A percentile compares a stretch with the other conserved stretches of the same genome.
phyloP scores from a whole-genome alignment of 495 filamentous ascomycete genomes.

The Xylaria telfairii region DNA sequence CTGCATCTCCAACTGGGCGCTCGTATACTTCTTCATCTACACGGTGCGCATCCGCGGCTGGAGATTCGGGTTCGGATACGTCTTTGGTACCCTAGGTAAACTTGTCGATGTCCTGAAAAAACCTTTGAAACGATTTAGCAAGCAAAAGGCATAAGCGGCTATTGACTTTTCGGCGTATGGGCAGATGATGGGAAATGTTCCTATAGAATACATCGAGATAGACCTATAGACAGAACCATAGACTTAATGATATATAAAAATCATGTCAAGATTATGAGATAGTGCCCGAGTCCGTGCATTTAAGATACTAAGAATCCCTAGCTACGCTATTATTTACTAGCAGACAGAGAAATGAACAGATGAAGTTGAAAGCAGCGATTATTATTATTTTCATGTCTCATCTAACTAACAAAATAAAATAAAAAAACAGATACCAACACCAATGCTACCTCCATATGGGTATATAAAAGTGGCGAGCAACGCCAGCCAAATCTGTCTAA shows the following conservation, averaged over 20 bases:
- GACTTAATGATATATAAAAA: neutral
- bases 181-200: neutral
- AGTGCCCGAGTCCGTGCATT: neutral
- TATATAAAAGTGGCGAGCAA: constrained; percentile 3
- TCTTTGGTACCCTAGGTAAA: constrained; percentile 60
- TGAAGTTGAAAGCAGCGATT: neutral
- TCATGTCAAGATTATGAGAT: neutral
- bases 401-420: too few species aligned
- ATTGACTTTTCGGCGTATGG: neutral
- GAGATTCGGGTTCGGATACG: constrained; percentile 70
- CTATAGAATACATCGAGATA: neutral
- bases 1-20: constrained; percentile 74
- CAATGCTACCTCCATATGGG: constrained; percentile 11
- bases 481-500: constrained; percentile 3
- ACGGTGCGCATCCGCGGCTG: constrained; percentile 74
- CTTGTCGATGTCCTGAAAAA: constrained; percentile 50
- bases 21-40: constrained; percentile 89
- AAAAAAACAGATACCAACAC: neutral
- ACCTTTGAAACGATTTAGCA: constrained; percentile 41
- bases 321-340: neutral
- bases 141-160: constrained; percentile 19
- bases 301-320: neutral
- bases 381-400: constrained; percentile 15
- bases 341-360: neutral
- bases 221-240: neutral